Evolutionary conservation across 1,139 yeast genomes (phyloP).

Genomic region (Chernovozyma aurita): DNA sequence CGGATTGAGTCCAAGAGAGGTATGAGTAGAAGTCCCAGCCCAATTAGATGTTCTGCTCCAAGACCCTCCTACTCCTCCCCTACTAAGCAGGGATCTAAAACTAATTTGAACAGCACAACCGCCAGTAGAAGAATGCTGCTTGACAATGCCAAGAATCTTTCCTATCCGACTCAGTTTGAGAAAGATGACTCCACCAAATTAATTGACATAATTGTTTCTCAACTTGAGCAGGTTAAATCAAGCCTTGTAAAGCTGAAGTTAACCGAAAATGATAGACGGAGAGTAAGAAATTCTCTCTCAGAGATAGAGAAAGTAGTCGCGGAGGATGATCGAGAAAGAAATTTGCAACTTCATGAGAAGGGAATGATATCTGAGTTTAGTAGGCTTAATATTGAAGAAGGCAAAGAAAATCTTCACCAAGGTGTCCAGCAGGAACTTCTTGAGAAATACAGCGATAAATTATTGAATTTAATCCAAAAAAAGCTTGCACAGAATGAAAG

Average conservation of each 20-base stretch:
- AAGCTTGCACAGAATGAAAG: no score
- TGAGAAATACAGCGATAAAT: conserved; percentile 30
- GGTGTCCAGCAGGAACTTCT: conserved; percentile 13
- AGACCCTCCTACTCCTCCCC: background rate
- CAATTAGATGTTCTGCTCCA: background rate
- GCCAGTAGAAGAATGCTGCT: conserved; percentile 2
- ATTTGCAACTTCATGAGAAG: background rate
- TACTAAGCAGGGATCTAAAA: background rate
- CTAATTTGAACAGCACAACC: background rate
- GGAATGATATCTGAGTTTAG: background rate
- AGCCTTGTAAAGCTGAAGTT: conserved; percentile 8
- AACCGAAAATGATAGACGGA: conserved; percentile 9
- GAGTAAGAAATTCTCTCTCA: conserved; percentile 9
- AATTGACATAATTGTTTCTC: conserved; percentile 11
- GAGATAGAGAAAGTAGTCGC: conserved; percentile 7
- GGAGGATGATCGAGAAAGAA: background rate
- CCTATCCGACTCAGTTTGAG: background rate
- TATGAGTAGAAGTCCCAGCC: background rate
- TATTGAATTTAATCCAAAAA: conserved; percentile 20
- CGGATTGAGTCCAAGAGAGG: conserved; percentile 23
- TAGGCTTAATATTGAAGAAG: background rate
- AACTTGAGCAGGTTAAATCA: conserved; percentile 10
- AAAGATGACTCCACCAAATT: background rate
- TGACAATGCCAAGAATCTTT: conserved; percentile 4
- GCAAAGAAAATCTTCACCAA: background rate